Evolutionary conservation across 23 red algal genomes (phyloP).

Genomic region (Pyropia haitanensis): DNA sequence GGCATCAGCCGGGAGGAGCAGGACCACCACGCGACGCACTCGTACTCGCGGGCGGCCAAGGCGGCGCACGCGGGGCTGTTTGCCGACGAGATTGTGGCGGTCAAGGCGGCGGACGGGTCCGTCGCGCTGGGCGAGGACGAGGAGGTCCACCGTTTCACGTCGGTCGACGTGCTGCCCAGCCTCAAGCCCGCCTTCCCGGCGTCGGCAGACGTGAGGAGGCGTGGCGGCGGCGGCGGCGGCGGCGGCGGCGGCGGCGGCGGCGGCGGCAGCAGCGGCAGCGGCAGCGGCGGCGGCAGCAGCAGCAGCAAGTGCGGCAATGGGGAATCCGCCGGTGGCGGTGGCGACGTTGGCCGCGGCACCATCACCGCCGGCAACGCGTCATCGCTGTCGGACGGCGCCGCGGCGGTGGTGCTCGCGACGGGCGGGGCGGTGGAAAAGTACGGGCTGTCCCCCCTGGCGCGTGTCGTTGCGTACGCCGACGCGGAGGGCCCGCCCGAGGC

Average conservation of each 20-base stretch:
- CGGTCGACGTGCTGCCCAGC: conserved; percentile 10
- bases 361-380: conserved; percentile 93
- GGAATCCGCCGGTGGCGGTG: too few species aligned
- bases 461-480: conserved; percentile 60
- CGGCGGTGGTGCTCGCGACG: conserved; percentile 74
- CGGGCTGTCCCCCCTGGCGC: conserved; percentile 35
- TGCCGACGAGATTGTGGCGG: conserved; percentile 57
- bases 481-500: conserved; percentile 59
- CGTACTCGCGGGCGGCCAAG: conserved; percentile 45
- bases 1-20: conserved; percentile 67
- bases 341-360: conserved; percentile 40
- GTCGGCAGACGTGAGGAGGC: not conserved
- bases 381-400: conserved; percentile 84
- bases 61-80: conserved; percentile 46
- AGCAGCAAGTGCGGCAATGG: not conserved
- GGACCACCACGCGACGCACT: conserved; percentile 60
- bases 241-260: too few species aligned
- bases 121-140: conserved; percentile 40
- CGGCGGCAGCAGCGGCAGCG: not conserved
- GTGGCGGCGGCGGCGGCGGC: not conserved
- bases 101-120: conserved; percentile 15
- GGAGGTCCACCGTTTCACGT: conserved; percentile 36
- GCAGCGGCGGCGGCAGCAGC: too few species aligned
- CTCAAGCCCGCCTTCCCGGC: conserved; percentile 37
- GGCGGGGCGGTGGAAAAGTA: conserved; percentile 25